These are phyloP conservation scores for Aspergillus novofumigatus DNA, from an alignment of 2,329 filamentous ascomycete genomes.

Conservation along the genomic window DNA sequence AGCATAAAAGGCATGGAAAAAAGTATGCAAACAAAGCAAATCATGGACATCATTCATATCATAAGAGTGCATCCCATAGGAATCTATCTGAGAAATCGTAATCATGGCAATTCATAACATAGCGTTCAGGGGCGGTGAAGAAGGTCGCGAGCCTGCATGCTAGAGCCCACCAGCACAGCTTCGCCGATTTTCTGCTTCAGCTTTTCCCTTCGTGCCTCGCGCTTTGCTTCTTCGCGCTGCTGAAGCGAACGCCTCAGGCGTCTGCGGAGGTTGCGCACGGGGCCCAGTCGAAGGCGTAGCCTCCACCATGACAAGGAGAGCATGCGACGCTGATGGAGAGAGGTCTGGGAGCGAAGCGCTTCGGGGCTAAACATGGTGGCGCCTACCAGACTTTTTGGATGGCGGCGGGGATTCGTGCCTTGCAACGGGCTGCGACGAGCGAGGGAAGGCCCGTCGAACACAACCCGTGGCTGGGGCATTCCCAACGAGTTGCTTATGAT, in stretches of 20 bases:
- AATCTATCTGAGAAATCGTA: background rate
- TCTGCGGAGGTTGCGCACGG: conserved; percentile 47
- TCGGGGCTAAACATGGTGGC: conserved; percentile 22
- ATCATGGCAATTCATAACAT: conserved; percentile 4
- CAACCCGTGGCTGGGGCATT: conserved; percentile 47
- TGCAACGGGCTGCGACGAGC: conserved; percentile 29
- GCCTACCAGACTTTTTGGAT: conserved; percentile 26
- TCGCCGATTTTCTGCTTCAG: conserved; percentile 50
- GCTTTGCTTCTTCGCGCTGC: conserved; percentile 42
- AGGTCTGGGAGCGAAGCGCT: conserved; percentile 28
- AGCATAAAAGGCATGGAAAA: no score
- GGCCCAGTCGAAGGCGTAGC: conserved; percentile 49
- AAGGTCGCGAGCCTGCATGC: conserved; percentile 12
- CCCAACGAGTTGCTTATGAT: conserved; percentile 55
- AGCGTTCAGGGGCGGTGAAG: conserved; percentile 7
- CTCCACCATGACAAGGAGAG: conserved; percentile 39
- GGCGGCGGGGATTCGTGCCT: conserved; percentile 18
- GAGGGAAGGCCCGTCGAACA: conserved; percentile 37
- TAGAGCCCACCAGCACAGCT: conserved; percentile 17
- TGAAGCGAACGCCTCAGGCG: conserved; percentile 43
- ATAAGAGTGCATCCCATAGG: no score
- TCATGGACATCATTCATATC: no score
- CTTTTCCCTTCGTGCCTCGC: conserved; percentile 50
- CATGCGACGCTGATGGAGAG: conserved; percentile 27
- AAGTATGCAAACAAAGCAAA: no score